These are phyloP conservation scores for Pseudogymnoascus sp. DNA, from an alignment of 2,329 filamentous ascomycete genomes.

Conservation along the genomic window DNA sequence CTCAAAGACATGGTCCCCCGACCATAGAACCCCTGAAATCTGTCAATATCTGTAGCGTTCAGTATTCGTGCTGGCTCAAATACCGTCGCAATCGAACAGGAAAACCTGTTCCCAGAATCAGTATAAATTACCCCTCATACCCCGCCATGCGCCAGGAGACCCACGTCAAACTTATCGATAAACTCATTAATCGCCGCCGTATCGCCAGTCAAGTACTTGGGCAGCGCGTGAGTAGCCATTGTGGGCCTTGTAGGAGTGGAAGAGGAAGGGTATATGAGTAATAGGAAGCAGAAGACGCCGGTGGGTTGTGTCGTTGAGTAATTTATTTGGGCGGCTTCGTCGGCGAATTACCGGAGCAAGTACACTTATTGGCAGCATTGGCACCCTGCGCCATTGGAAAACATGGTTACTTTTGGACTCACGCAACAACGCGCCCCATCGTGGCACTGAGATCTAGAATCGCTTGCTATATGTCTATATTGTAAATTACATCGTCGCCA, in stretches of 20 bases:
- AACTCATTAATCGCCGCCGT: constrained; percentile 69
- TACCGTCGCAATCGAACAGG: constrained; percentile 95
- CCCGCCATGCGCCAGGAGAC: constrained; percentile 30
- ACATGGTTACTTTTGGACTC: background rate
- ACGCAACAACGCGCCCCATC: background rate
- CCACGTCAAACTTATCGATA: constrained; percentile 82
- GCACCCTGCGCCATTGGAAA: background rate
- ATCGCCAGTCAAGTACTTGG: constrained; percentile 72
- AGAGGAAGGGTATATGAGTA: background rate
- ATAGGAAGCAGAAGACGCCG: background rate
- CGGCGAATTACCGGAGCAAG: constrained; percentile 5
- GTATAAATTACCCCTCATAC: constrained; percentile 18
- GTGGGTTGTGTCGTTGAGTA: background rate
- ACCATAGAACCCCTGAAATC: constrained; percentile 79
- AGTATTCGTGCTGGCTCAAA: constrained; percentile 22
- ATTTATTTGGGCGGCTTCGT: constrained; percentile 1
- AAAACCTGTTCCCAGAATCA: constrained; percentile 55
- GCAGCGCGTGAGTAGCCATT: background rate
- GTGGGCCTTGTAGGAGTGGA: background rate
- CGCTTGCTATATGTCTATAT: background rate
- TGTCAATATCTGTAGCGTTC: constrained; percentile 17
- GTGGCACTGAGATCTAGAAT: background rate
- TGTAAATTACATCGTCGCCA: background rate
- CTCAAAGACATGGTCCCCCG: constrained; percentile 81
- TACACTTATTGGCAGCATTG: background rate